phyloP scores from a whole-genome alignment of 2,329 filamentous ascomycete species.

The Claviceps sp. region DNA sequence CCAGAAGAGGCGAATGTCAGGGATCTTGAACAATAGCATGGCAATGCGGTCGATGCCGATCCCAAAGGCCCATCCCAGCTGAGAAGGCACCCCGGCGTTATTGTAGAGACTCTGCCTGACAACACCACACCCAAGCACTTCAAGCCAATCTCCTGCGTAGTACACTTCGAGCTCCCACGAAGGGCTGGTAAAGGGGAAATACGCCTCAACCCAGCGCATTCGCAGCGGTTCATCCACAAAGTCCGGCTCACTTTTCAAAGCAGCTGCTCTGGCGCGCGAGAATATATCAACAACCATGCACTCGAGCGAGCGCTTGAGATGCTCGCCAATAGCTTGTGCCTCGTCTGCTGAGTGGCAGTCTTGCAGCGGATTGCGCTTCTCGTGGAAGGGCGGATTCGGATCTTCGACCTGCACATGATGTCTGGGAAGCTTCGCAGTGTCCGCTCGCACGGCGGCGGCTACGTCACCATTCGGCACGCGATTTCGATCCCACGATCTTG shows the following conservation, averaged over 20 bases:
- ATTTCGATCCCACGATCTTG: constrained; percentile 70
- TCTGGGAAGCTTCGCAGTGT: constrained; percentile 56
- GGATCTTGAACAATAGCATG: constrained; percentile 93
- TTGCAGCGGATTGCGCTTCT: constrained; percentile 75
- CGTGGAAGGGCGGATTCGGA: constrained; percentile 63
- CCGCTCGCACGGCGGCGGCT: constrained; percentile 51
- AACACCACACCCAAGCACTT: constrained; percentile 86
- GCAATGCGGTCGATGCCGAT: constrained; percentile 88
- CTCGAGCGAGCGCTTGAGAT: constrained; percentile 82
- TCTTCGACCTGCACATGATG: constrained; percentile 73
- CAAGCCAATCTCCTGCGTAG: constrained; percentile 90
- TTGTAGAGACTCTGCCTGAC: constrained; percentile 70
- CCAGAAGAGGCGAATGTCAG: constrained; percentile 96
- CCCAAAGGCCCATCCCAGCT: constrained; percentile 91
- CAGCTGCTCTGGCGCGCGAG: constrained; percentile 56
- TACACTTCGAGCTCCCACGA: constrained; percentile 95
- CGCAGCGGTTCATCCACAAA: constrained; percentile 57
- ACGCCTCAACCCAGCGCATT: constrained; percentile 91
- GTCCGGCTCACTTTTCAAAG: constrained; percentile 34
- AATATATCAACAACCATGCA: constrained; percentile 85
- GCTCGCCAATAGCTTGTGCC: constrained; percentile 67
- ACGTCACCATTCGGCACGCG: constrained; percentile 45
- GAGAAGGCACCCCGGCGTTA: constrained; percentile 59
- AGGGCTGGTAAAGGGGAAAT: constrained; percentile 92
- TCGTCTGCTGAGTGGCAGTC: constrained; percentile 54